A percentile compares a stretch with the other conserved stretches of the same genome.
Evolutionary conservation across 441 rosid species (phyloP).

Genomic region (Gossypium lobatum): DNA sequence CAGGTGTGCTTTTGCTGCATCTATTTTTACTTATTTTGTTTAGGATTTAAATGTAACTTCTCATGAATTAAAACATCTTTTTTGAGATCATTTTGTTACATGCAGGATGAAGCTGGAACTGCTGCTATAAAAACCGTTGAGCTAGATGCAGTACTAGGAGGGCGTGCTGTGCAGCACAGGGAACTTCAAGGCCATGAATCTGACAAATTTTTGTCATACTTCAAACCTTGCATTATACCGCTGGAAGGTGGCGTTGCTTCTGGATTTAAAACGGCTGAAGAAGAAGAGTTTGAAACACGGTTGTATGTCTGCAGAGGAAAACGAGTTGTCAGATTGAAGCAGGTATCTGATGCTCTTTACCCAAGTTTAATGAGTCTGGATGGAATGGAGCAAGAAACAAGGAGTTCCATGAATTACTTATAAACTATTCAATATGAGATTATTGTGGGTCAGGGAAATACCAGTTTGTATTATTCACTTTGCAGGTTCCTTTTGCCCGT

Average conservation of each 20-base stretch:
- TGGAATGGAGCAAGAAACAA: not conserved
- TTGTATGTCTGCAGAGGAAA: conserved; percentile 88
- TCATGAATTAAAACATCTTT: not conserved
- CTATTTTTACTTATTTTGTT: not conserved
- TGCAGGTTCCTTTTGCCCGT: conserved; percentile 89
- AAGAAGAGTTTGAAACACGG: conserved; percentile 78
- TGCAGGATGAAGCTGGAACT: conserved; percentile 94
- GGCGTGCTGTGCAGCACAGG: conserved; percentile 96
- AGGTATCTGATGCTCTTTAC: conserved; percentile 41
- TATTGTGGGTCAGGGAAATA: not conserved
- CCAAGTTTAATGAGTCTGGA: not conserved
- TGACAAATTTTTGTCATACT: conserved; percentile 90
- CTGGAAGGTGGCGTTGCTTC: conserved; percentile 96
- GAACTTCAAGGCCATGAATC: conserved; percentile 98
- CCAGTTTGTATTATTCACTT: too few relatives aligned
- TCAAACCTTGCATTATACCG: conserved; percentile 94
- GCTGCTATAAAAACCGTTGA: conserved; percentile 96
- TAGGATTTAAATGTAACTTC: not conserved
- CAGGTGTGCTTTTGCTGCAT: conserved; percentile 50
- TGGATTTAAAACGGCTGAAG: conserved; percentile 82
- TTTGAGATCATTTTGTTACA: too few relatives aligned
- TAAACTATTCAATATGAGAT: conserved; percentile 11
- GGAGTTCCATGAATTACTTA: conserved; percentile 11
- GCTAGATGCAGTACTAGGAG: conserved; percentile 95
- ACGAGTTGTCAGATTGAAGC: conserved; percentile 86